Evolutionary conservation across 106 monocot genomes (phyloP), one percentile per base, ranked within the genome.

Genomic region (Allium fistulosum): DNA sequence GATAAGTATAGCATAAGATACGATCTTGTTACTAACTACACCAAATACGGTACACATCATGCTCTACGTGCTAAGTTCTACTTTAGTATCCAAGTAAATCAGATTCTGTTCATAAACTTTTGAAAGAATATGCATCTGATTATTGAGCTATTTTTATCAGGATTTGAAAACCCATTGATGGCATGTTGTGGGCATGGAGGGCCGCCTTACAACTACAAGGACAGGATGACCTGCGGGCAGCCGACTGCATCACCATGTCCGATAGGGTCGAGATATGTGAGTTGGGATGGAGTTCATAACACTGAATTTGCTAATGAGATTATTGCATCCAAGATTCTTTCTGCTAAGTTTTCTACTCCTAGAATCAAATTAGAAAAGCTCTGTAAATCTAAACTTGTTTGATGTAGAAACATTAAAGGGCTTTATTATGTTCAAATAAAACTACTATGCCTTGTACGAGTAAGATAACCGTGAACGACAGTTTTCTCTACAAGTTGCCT

Each of bases 1-100:
- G 86, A 87, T 48, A 71, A 82, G 66, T 87, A 73, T 17, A 48
- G 59, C 17, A 87, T 82, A 62, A 82, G 77, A 73, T 77, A 71
- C 58, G 82, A 77, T 49, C 74, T 87, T 18, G 66, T 87, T 59
- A 68, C 79, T 11, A 80, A 82, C 55, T 82, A 71, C 64, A 70
- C 71, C 14, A 68, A 72, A 69, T 83, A 83, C 11, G 83, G 87
- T 82, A 62, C 70, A 76, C 67, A 69, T 10, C 53, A 22, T 10
- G 17, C 2, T 62, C 45, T 49, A 12, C 61, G 11, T 4, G 9
- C 22, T 46, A 63, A 46, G 11, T 28, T 14, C 7, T n/a, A 17
- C 15, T 7, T 65, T 49, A 1, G 2, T 2, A 4, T 37, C 5
- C 4, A 37, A 37, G 37, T 37, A 37, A 10, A 11, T 45, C n/a